A percentile compares a stretch with the other conserved stretches of the same genome.
phyloP scores from a whole-genome alignment of 495 filamentous ascomycete genomes.

The Thozetella sp. region DNA sequence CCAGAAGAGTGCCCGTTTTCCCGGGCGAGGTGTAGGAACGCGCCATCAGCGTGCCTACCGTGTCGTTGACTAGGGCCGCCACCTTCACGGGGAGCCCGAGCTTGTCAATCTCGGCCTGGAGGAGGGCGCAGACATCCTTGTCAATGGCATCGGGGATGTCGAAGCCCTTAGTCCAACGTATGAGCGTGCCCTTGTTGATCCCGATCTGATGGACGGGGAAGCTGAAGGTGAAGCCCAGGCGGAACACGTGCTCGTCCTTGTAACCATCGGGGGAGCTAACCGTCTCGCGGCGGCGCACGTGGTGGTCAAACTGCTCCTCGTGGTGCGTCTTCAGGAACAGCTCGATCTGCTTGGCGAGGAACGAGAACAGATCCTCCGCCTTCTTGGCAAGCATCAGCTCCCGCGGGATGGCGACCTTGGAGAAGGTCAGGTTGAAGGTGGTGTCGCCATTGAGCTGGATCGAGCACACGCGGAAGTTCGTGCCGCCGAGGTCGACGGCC shows the following conservation, averaged over 20 bases:
- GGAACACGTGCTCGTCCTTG: constrained; percentile 74
- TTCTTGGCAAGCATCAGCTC: constrained; percentile 90
- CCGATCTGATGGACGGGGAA: constrained; percentile 94
- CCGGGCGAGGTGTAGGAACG: constrained; percentile 92
- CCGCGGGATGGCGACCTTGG: constrained; percentile 86
- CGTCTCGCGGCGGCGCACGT: constrained; percentile 61
- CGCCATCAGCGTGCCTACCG: constrained; percentile 96
- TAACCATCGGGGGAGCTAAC: constrained; percentile 53
- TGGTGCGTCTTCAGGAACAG: constrained; percentile 85
- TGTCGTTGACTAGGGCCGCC: constrained; percentile 95
- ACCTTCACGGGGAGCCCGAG: constrained; percentile 88
- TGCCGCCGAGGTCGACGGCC: constrained; percentile 95
- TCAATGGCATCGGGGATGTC: constrained; percentile 91
- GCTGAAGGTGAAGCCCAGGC: constrained; percentile 95
- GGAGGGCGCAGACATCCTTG: constrained; percentile 88
- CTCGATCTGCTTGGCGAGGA: constrained; percentile 91
- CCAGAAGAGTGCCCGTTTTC: constrained; percentile 82
- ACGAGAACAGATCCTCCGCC: constrained; percentile 86
- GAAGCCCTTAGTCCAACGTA: constrained; percentile 98
- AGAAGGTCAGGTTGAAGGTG: constrained; percentile 88
- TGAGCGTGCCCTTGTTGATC: constrained; percentile 89
- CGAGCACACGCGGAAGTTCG: constrained; percentile 97
- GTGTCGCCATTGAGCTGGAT: constrained; percentile 88
- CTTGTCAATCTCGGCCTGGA: constrained; percentile 89
- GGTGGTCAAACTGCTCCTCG: constrained; percentile 79